Evolutionary conservation across 192 early-diverging fungal species (phyloP), one percentile per base, ranked within the genome.

Genomic region (Mortierella hygrophila): DNA sequence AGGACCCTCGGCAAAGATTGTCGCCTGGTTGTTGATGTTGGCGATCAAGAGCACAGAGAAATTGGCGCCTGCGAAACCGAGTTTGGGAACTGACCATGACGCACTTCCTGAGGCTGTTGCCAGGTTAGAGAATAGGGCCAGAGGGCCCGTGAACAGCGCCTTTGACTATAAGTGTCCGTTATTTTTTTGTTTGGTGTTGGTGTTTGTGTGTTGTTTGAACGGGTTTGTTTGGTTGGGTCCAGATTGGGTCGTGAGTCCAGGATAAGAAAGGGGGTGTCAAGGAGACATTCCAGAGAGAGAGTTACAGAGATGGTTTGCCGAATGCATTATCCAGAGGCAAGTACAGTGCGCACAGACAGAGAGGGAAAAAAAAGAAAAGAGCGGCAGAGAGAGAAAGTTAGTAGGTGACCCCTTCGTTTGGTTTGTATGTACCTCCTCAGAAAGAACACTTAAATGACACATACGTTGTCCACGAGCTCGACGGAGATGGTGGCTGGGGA

Each of bases 391-490:
- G 18, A 70, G 13, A 11, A 5, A 4, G 13, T 70, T 41, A 71
- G 41, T n/a, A 41, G 21, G n/a, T n/a, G 18, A 42, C 0, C 49
- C 18, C 18, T 6, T 21, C 49, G 15, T 26, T n/a, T 71, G 5
- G 18, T 6, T 42, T 38, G 29, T 23, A 7, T 70, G 38, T 23
- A 23, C 21, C 68, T 6, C 21, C 21, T 37, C 21, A n/a, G 55
- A 26, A n/a, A 57, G n/a, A 57, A n/a, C 0, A 26, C 21, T 23
- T 23, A 57, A 41, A 76, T 46, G 10, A 21, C n/a, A 49, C 73
- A 63, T 83, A 68, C 82, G 37, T 77, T 83, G 47, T 83, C 82
- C 15, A 74, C 72, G 37, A 83, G 82, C 38, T 83, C 82, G 11
- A 83, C 70, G 23, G 82, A 83, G 29, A 83, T 83, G 46, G 82